These are phyloP conservation scores for Coemansia sp. DNA, from an alignment of 192 early-diverging fungal genomes.

Conservation along the genomic window DNA sequence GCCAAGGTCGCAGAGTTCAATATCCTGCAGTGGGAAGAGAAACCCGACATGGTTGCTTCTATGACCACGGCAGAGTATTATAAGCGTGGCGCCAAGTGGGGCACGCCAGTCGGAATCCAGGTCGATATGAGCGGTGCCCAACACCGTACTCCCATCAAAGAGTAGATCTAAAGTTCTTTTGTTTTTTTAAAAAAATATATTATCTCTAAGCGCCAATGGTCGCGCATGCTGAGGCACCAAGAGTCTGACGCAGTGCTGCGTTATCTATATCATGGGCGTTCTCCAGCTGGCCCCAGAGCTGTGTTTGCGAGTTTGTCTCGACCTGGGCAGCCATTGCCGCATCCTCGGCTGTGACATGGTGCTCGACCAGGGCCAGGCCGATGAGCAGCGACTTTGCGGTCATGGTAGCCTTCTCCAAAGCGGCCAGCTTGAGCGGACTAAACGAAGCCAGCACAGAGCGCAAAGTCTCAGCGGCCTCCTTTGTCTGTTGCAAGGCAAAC, in stretches of 20 bases:
- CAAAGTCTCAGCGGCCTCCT: conserved; percentile 62
- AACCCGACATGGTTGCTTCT: conserved; percentile 16
- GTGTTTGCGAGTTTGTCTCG: conserved; percentile 85
- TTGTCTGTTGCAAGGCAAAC: conserved; percentile 65
- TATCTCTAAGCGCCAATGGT: conserved; percentile 36
- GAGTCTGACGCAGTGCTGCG: conserved; percentile 63
- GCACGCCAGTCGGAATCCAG: conserved; percentile 34
- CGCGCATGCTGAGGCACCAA: conserved; percentile 72
- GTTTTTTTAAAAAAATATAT: background rate
- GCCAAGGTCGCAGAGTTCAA: conserved; percentile 48
- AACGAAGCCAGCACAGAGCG: conserved; percentile 59
- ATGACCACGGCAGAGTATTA: conserved; percentile 29
- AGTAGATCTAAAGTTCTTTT: conserved; percentile 15
- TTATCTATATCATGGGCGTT: conserved; percentile 62
- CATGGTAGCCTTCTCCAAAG: conserved; percentile 87
- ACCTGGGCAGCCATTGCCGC: conserved; percentile 79
- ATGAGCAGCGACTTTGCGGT: conserved; percentile 89
- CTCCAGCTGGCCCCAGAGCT: conserved; percentile 89
- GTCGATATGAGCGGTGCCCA: conserved; percentile 37
- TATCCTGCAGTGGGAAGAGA: conserved; percentile 49
- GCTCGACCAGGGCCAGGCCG: conserved; percentile 82
- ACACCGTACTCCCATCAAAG: conserved; percentile 30
- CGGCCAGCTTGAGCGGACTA: conserved; percentile 74
- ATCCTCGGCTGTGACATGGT: conserved; percentile 69
- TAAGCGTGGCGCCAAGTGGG: conserved; percentile 48